Base-by-base conservation (phyloP, 1,284 basidiomycete genomes). In the Rugiboletus extremiorientalis region DNA sequence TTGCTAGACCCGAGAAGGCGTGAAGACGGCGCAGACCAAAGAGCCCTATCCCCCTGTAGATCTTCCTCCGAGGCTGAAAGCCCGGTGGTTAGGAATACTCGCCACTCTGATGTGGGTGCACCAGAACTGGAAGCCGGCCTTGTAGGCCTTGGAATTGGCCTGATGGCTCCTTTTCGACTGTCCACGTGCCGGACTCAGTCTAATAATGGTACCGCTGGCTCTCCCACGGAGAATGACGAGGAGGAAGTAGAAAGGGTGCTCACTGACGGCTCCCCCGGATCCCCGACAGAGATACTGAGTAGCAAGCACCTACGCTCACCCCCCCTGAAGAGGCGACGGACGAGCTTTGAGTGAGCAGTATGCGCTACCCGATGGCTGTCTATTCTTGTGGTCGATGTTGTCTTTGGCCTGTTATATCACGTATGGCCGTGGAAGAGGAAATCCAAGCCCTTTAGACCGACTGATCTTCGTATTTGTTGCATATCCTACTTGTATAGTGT, bases 41-140 rank as follows among this genome's bases (percentile, higher is more conserved):
- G 60, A 54, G 61, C 54, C 16, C 54, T 60, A 34, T 65, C 60
- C 1, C 61, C 79, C 23, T 66, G 77, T 31, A 66, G 74, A 52
- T 74, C 78, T 33, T 74, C 70, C 37, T 72, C 77, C 22, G 80
- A 78, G 50, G 65, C 66, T 25, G 85, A 85, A 56, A 86, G 85
- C 56, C 86, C 85, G n/a, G 79, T 86, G 14, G 66, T 87, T 50
- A 75, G 84, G 57, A 80, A 77, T 59, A 70, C 71, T 42, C 66
- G 75, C 51, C 63, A 74, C 38, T 63, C 67, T 30, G 56, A 61
- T 31, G 50, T 50, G 49, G 60, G 62, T 41, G 61, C 67, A 7
- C 63, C 70, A 20, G 72, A 72, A 41, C 52, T 70, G 23, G 68
- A 74, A 37, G 70, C 72, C 5, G 72, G 65, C 30, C 61, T 64